phyloP scores from a whole-genome alignment of 495 filamentous ascomycete genomes.

The Alectoria sarmentosa region DNA sequence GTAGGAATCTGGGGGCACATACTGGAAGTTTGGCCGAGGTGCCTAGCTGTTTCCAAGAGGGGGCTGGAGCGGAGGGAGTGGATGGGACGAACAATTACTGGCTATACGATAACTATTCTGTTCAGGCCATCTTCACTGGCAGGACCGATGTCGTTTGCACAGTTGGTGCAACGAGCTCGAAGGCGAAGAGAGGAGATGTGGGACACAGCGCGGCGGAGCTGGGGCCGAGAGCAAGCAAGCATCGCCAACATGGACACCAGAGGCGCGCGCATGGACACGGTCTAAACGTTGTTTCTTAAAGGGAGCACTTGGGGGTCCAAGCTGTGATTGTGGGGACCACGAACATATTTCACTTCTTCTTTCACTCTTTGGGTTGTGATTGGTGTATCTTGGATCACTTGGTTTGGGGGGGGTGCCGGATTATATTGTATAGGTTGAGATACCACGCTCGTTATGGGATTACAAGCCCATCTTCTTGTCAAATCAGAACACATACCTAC shows the following conservation, averaged over 20 bases:
- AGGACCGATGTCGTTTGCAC: not conserved
- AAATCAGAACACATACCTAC: not conserved
- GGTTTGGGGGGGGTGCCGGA: not conserved
- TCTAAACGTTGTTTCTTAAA: not conserved
- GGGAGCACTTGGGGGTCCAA: not conserved
- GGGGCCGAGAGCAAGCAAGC: not conserved
- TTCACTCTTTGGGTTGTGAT: not conserved
- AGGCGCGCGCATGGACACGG: not conserved
- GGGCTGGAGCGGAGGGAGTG: not conserved
- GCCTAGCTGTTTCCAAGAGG: not conserved
- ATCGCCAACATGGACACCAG: not conserved
- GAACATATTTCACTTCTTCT: conserved; percentile 3
- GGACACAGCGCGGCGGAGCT: not conserved
- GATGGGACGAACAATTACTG: not conserved
- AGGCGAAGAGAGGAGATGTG: not conserved
- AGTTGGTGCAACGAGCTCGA: not conserved
- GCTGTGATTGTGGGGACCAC: not conserved
- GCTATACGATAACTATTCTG: not conserved
- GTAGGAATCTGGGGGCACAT: not conserved
- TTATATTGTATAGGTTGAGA: not conserved
- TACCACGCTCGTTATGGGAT: conserved; percentile 1
- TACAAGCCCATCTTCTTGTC: conserved; percentile 3
- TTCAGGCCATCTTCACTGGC: not conserved
- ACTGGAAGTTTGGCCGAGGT: not conserved
- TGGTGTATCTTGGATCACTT: not conserved